Percentiles rank a stretch among this genome's conserved stretches.
Conservation (phyloP, 345 rosid genomes). For the Pistacia vera region DNA sequence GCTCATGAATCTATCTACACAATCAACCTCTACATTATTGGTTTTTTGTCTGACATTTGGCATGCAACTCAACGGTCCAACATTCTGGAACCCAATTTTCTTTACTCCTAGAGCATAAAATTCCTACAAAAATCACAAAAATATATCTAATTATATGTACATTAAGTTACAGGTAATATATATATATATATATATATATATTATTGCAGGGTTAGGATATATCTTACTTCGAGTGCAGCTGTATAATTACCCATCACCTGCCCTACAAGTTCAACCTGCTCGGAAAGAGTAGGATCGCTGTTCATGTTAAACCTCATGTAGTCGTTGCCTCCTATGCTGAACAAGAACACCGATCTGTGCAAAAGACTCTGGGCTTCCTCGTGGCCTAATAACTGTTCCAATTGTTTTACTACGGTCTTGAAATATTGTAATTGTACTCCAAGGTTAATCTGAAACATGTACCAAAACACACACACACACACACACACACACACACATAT, state of each 20-base stretch:
- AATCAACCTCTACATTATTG: neutral
- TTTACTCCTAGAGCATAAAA: neutral
- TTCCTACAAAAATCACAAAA: neutral
- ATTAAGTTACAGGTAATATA: no score
- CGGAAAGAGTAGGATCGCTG: neutral
- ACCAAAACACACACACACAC: no score
- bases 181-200: no score
- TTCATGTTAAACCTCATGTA: neutral
- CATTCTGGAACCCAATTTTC: neutral
- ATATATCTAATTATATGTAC: no score
- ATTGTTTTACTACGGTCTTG: neutral
- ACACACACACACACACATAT: no score
- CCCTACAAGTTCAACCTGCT: neutral
- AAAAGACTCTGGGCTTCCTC: neutral
- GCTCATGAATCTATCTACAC: neutral
- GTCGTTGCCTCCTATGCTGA: neutral
- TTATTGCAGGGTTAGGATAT: no score
- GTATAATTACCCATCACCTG: neutral
- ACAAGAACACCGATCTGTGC: neutral
- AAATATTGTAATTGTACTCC: neutral
- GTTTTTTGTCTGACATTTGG: neutral
- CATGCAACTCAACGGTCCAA: neutral
- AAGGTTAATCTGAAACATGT: constrained; percentile 7
- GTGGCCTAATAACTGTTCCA: neutral
- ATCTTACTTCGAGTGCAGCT: neutral